Evolutionary conservation across 192 early-diverging fungal genomes (phyloP).

Genomic region (Radiomyces spectabilis): DNA sequence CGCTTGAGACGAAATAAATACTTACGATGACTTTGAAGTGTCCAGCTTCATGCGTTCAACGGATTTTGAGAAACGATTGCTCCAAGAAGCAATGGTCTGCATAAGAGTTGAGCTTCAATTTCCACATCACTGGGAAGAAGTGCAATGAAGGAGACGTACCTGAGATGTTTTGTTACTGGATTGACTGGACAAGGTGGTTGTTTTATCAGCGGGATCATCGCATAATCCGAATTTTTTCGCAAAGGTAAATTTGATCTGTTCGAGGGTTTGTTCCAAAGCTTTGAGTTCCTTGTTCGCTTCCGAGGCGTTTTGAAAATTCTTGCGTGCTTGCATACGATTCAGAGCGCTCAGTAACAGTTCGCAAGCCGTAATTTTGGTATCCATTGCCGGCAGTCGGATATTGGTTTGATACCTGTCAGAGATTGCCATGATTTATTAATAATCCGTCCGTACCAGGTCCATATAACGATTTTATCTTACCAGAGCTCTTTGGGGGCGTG

Average conservation of each 20-base stretch:
- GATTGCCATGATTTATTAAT: no score
- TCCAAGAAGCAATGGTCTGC: neutral
- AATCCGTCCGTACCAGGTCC: no score
- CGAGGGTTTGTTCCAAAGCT: neutral
- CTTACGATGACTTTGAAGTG: neutral
- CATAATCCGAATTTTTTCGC: no score
- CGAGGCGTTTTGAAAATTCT: neutral
- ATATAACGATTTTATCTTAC: no score
- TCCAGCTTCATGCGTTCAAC: conserved; percentile 3
- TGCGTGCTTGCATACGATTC: neutral
- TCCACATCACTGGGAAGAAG: no score
- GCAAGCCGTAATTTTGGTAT: neutral
- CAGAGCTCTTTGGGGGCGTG: conserved; percentile 1
- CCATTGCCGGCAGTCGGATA: neutral
- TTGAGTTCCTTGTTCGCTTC: neutral
- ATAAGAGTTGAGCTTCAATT: no score
- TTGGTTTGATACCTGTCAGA: conserved; percentile 5
- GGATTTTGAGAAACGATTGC: neutral
- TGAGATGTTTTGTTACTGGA: no score
- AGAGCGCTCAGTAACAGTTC: neutral
- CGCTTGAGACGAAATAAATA: no score
- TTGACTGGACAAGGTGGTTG: neutral
- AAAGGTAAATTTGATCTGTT: neutral
- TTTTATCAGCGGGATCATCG: neutral
- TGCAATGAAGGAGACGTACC: no score